Base-by-base conservation (phyloP, 2,329 filamentous ascomycete genomes). In the Cyanodermella asteris region DNA sequence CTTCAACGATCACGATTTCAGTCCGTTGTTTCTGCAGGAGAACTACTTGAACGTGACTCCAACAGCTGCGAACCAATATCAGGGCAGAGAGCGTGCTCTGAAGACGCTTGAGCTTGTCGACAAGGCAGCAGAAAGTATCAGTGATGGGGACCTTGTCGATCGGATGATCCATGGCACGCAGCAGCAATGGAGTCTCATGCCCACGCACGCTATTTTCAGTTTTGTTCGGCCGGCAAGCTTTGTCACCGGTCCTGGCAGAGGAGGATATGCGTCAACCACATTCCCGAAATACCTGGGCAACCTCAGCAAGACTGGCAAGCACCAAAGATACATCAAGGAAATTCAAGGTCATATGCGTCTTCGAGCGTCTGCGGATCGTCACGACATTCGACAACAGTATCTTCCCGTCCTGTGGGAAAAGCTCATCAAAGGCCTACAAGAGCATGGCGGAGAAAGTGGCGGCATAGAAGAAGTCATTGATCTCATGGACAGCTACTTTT, bases 1-100 rank as follows among this genome's bases (percentile, higher is more conserved):
- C 48, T 97, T 97, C 59, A 94, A 97, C 46, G 87, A 97, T 40
- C 87, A 97, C 42, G 87, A 97, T 40, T 91, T 94, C 51, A 93
- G 81, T 41, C 87, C 72, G 42, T 58, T 97, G 26, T 94, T 97
- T 87, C 70, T 97, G 23, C 87, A 97, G 45, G 90, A 97, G 47
- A 97, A 97, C 43, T 97, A 97, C 38, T 60, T 97, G 8, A 73
- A 69, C 33, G 81, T 80, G 2, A 77, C 71, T 31, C 87, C 87
- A 3, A 60, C 70, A 31, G 59, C 55, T 8, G 54, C 76, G 4
- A 62, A 56, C 31, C 59, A 56, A 12, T 72, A 70, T 43, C 57
- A 56, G 19, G 66, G 63, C 29, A 68, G 65, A 34, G 72, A 84
- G 45, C 62, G 71, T 33, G 72, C 66, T 15, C 53, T 93, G 27